These are phyloP conservation scores for Bauhinia variegata DNA, from an alignment of 306 rosid species.

Conservation along the genomic window DNA sequence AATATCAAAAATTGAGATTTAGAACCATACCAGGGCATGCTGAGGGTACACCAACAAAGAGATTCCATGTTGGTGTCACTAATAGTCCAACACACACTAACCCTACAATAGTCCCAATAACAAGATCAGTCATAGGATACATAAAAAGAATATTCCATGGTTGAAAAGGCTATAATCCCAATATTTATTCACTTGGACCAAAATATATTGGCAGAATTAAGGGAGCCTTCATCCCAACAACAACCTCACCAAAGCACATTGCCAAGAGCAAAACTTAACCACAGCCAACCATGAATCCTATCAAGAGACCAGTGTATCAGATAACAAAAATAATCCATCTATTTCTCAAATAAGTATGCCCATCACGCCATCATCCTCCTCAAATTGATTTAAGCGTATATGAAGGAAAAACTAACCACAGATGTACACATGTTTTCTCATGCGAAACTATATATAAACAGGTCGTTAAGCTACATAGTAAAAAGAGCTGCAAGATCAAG, in stretches of 20 bases:
- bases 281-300: slow-evolving; percentile 32
- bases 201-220: slow-evolving; percentile 32
- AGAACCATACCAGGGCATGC: slow-evolving; percentile 96
- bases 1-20: slow-evolving; percentile 66
- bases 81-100: slow-evolving; percentile 82
- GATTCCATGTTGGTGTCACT: slow-evolving; percentile 89
- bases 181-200: slow-evolving; percentile 49
- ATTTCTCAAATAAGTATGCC: slow-evolving; percentile 33
- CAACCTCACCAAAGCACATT: slow-evolving; percentile 32
- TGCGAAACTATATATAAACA: no score
- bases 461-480: background rate
- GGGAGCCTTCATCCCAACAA: slow-evolving; percentile 38
- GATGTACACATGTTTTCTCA: background rate
- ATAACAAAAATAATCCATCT: slow-evolving; percentile 33
- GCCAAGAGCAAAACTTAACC: slow-evolving; percentile 29
- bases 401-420: slow-evolving; percentile 32
- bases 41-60: slow-evolving; percentile 92
- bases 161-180: slow-evolving; percentile 60
- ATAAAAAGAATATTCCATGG: slow-evolving; percentile 52
- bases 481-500: slow-evolving; percentile 35
- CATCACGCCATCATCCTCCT: slow-evolving; percentile 41
- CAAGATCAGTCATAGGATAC: slow-evolving; percentile 73
- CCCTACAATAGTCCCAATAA: slow-evolving; percentile 91
- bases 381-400: slow-evolving; percentile 20
- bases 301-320: slow-evolving; percentile 30